A percentile compares a stretch with the other conserved stretches of the same genome.
Evolutionary conservation across 148 eudicot genomes (phyloP).

Genomic region (Gaultheria prostrata): DNA sequence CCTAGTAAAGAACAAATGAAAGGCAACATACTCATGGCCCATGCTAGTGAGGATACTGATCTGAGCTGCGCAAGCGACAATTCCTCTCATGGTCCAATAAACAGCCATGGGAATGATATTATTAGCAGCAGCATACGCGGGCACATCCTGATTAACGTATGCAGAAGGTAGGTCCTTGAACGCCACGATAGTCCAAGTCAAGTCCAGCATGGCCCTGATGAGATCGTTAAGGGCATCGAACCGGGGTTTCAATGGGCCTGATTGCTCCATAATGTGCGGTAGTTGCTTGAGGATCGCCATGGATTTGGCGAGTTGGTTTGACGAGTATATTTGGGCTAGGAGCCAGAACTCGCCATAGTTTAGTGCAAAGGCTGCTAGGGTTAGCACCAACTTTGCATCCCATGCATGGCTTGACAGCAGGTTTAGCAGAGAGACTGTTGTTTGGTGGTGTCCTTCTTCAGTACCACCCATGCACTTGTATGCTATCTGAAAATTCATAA

Average conservation of each 20-base stretch:
- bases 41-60: constrained; percentile 29
- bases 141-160: constrained; percentile 20
- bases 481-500: constrained; percentile 26
- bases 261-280: constrained; percentile 27
- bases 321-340: constrained; percentile 22
- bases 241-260: constrained; percentile 17
- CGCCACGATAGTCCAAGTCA: constrained; percentile 21
- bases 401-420: constrained; percentile 24
- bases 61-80: constrained; percentile 27
- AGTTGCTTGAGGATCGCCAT: constrained; percentile 32
- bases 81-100: constrained; percentile 27
- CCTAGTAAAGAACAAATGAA: not conserved
- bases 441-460: constrained; percentile 24
- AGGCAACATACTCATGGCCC: constrained; percentile 25
- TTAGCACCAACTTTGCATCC: constrained; percentile 31
- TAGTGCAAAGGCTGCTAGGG: constrained; percentile 32
- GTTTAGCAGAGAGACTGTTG: constrained; percentile 20
- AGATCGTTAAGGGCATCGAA: constrained; percentile 27
- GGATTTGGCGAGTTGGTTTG: constrained; percentile 28
- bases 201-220: constrained; percentile 23
- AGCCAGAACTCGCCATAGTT: constrained; percentile 35
- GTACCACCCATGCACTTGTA: constrained; percentile 34
- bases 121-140: constrained; percentile 16
- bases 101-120: constrained; percentile 24
- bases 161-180: constrained; percentile 27